Conservation (phyloP, 176 grass and related monocot species). For the Musa beccarii region DNA sequence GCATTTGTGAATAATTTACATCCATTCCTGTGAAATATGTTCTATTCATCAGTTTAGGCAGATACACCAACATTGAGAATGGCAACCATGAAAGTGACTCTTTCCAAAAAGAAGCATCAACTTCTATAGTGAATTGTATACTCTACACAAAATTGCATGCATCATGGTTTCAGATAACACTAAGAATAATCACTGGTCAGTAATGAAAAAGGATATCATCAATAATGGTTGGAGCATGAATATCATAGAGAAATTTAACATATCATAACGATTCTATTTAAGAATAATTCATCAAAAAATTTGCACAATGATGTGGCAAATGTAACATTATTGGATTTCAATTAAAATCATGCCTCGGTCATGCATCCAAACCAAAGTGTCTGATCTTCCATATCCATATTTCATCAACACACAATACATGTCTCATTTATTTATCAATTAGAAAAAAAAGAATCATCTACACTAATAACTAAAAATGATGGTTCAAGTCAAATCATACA, state of each 20-base stretch:
- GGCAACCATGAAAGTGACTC: too few species aligned
- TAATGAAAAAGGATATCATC: background rate
- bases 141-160: too few species aligned
- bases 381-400: background rate
- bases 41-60: background rate
- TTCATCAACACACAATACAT: background rate
- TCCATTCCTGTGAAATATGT: background rate
- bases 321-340: background rate
- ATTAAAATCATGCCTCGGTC: background rate
- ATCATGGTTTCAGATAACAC: too few species aligned
- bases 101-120: background rate
- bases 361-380: background rate
- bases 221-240: background rate
- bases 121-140: background rate
- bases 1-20: background rate
- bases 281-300: background rate
- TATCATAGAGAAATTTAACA: background rate
- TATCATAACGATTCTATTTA: background rate
- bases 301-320: background rate
- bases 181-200: background rate
- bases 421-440: background rate
- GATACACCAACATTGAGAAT: background rate
- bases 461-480: background rate
- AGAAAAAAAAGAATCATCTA: background rate
- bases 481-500: slow-evolving; percentile 36